Base-by-base conservation (phyloP, 2,329 filamentous ascomycete species). In the Beauveria scarabaeidicola region DNA sequence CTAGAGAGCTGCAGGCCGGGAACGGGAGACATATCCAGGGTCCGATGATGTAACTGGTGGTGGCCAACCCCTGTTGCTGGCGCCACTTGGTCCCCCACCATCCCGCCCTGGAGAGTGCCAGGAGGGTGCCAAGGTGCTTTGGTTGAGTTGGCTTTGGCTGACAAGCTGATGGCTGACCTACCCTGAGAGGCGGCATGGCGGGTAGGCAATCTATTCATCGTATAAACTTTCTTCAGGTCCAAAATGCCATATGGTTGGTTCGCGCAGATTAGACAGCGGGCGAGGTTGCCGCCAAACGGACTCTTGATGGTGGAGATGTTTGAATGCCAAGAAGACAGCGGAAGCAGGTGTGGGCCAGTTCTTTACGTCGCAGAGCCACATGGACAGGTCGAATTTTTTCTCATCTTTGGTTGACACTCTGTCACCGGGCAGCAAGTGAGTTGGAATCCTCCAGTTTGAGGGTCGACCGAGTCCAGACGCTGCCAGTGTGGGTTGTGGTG, bases 381-480 rank as follows among this genome's bases (percentile, higher is more conserved):
- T 48, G 55, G 15, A 32, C 32, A 19, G 21, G 8, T 43, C 23
- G 55, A 51, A 25, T 43, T 51, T 57, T 56, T 29, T 21, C 19
- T 38, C 43, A 17, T 48, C 32, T 56, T 36, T 48, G 53, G 53
- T 56, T 21, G 43, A 40, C 17, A 21, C n/a, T 44, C 13, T 46
- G 19, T 23, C 41, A n/a, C 21, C 11, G 19, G 21, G 41, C 41
- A 44, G 52, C 8, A 25, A 15, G 32, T 17, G 32, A 46, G 21
- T 43, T n/a, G 9, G 13, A 25, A 40, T n/a, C 29, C 32, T 32
- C 40, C 52, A 41, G 40, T 44, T 50, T 41, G 29, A 19, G 44
- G 23, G 21, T 25, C 29, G 55, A 58, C 55, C 21, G 55, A 58
- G 55, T 51, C 55, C 55, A 58, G 55, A 58, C 32, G 25, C 44